Evolutionary conservation across 2,329 filamentous ascomycete species (phyloP).

Genomic region (Cladosporium sp.): DNA sequence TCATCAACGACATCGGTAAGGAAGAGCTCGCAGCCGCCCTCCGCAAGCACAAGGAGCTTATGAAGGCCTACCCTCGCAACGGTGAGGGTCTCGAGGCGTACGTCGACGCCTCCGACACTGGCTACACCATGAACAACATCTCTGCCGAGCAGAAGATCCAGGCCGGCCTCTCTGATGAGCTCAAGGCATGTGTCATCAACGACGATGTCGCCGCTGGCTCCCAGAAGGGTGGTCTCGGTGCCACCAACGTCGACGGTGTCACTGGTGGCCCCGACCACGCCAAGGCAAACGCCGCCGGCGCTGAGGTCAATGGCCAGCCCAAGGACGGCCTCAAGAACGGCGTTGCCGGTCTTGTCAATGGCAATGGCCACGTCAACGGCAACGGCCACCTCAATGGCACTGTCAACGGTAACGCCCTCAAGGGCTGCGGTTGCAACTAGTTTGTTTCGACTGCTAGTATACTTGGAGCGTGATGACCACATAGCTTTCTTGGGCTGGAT

Average conservation of each 20-base stretch:
- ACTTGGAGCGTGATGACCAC: neutral
- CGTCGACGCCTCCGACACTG: conserved; percentile 69
- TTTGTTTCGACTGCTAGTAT: neutral
- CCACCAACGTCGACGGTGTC: conserved; percentile 13
- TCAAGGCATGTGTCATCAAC: conserved; percentile 16
- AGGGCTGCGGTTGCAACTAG: conserved; percentile 16
- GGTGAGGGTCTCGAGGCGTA: conserved; percentile 69
- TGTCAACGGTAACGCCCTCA: conserved; percentile 2
- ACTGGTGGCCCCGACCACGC: conserved; percentile 11
- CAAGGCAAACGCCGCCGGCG: conserved; percentile 13
- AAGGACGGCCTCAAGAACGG: conserved; percentile 19
- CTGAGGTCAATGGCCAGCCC: conserved; percentile 13
- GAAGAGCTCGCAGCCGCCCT: conserved; percentile 64
- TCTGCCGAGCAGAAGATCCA: conserved; percentile 35
- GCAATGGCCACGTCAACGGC: conserved; percentile 6
- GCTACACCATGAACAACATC: conserved; percentile 52
- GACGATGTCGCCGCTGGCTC: conserved; percentile 15
- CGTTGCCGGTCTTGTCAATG: conserved; percentile 9
- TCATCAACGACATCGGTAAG: conserved; percentile 65
- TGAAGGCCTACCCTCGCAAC: conserved; percentile 62
- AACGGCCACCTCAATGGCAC: neutral
- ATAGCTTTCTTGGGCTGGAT: neutral
- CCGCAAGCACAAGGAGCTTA: conserved; percentile 62
- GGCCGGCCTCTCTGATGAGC: conserved; percentile 4
- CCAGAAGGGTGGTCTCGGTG: conserved; percentile 16